phyloP scores from a whole-genome alignment of 2,329 filamentous ascomycete genomes.

The Fusarium tuaranense region DNA sequence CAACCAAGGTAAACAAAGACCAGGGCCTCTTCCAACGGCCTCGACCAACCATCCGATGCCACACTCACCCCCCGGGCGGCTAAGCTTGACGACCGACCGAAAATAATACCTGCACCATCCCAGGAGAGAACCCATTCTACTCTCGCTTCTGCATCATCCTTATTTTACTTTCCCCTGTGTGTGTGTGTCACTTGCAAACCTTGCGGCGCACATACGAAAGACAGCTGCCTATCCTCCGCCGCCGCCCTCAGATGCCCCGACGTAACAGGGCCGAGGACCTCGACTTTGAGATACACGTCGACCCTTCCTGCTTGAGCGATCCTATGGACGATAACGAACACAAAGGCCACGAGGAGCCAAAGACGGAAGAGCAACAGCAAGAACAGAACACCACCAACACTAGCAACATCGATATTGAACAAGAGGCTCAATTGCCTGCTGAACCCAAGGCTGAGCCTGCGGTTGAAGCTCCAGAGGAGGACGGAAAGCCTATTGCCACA shows the following conservation, averaged over 20 bases:
- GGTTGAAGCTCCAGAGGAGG: conserved; percentile 21
- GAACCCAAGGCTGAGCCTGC: conserved; percentile 22
- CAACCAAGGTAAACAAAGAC: conserved; percentile 52
- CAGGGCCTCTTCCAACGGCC: conserved; percentile 32
- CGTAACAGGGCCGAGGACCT: conserved; percentile 48
- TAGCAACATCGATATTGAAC: conserved; percentile 18
- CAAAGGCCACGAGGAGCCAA: conserved; percentile 35
- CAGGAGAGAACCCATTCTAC: conserved; percentile 32
- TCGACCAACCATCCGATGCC: conserved; percentile 48
- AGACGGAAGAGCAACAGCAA: conserved; percentile 25
- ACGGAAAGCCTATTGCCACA: conserved; percentile 7
- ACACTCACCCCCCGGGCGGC: conserved; percentile 32
- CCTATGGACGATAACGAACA: conserved; percentile 53
- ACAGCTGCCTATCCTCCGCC: conserved; percentile 11
- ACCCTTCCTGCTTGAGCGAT: conserved; percentile 57
- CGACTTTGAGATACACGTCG: conserved; percentile 63
- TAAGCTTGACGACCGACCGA: not conserved
- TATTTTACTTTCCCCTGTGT: conserved; percentile 12
- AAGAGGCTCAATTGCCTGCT: conserved; percentile 19
- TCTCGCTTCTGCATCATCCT: conserved; percentile 18
- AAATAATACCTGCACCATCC: conserved; percentile 42
- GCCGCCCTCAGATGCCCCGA: conserved; percentile 44
- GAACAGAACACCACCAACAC: conserved; percentile 22
- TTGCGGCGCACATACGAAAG: conserved; percentile 25
- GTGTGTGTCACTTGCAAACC: conserved; percentile 35